phyloP scores from a whole-genome alignment of 108 stramenopile genomes.

The Conticribra weissflogii region DNA sequence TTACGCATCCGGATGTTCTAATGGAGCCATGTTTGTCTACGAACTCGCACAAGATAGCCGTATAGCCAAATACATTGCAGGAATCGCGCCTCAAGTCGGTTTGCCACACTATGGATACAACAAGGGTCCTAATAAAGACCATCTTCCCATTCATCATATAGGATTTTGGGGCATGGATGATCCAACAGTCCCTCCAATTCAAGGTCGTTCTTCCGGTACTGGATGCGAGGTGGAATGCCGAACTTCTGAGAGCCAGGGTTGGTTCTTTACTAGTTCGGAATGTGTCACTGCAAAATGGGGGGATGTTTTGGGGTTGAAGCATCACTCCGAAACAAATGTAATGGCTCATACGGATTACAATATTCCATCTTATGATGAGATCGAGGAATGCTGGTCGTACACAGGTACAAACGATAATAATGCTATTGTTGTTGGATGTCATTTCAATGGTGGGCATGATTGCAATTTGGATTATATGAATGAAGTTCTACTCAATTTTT shows the following conservation, averaged over 20 bases:
- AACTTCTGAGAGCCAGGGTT: slow-evolving; percentile 7
- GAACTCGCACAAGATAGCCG: slow-evolving; percentile 11
- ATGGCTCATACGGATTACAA: background rate
- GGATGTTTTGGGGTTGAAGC: background rate
- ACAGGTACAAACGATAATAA: background rate
- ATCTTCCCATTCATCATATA: slow-evolving; percentile 1
- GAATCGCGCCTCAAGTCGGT: slow-evolving; percentile 8
- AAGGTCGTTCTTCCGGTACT: slow-evolving; percentile 6
- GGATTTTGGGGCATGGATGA: slow-evolving; percentile 11
- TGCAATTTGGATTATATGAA: slow-evolving; percentile 1
- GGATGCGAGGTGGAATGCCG: slow-evolving; percentile 8
- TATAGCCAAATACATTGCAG: slow-evolving; percentile 1
- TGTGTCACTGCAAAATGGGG: slow-evolving; percentile 17
- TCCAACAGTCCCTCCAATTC: slow-evolving; percentile 3
- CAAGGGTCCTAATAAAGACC: slow-evolving; percentile 4
- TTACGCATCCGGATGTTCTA: slow-evolving; percentile 13
- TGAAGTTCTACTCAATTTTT: slow-evolving; percentile 2
- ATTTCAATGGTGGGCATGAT: slow-evolving; percentile 10
- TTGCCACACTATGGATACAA: slow-evolving; percentile 10
- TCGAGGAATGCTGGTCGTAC: slow-evolving; percentile 2
- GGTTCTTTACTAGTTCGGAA: slow-evolving; percentile 12
- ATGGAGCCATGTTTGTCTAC: slow-evolving; percentile 26
- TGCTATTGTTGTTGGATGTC: slow-evolving; percentile 3
- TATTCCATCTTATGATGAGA: background rate
- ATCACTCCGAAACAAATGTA: slow-evolving; percentile 1